Evolutionary conservation across 176 grass and related monocot genomes (phyloP).

Genomic region (Triticum dicoccoides): DNA sequence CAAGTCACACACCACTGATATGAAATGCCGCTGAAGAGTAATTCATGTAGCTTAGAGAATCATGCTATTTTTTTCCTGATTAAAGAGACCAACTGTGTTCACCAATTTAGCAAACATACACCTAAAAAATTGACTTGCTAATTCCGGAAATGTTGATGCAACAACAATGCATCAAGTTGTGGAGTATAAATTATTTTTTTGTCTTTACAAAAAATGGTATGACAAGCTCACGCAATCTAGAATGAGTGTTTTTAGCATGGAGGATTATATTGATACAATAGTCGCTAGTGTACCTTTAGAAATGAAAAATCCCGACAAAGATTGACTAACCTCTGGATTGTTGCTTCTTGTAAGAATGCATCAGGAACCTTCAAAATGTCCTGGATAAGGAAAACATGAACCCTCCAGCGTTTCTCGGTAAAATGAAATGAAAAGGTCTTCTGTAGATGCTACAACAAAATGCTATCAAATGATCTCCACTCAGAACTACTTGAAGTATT

Average conservation of each 20-base stretch:
- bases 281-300: no score
- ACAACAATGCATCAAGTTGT: no score
- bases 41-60: no score
- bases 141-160: no score
- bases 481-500: not conserved
- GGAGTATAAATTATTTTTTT: no score
- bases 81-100: no score
- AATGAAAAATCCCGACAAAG: not conserved
- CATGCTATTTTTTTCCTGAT: no score
- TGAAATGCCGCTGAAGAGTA: no score
- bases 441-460: slow-evolving; percentile 82
- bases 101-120: no score
- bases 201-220: not conserved
- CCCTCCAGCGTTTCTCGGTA: slow-evolving; percentile 78
- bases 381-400: slow-evolving; percentile 86
- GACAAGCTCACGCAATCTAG: not conserved
- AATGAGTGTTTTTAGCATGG: not conserved
- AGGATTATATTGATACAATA: not conserved
- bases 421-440: slow-evolving; percentile 85
- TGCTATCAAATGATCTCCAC: slow-evolving; percentile 91
- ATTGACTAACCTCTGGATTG: slow-evolving; percentile 58
- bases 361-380: slow-evolving; percentile 73
- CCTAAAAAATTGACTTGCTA: no score
- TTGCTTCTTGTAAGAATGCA: slow-evolving; percentile 70
- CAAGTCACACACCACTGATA: no score